Percentiles rank a stretch among this genome's conserved stretches.
phyloP scores from a whole-genome alignment of 108 stramenopile species.

The Cylindrotheca closterium region DNA sequence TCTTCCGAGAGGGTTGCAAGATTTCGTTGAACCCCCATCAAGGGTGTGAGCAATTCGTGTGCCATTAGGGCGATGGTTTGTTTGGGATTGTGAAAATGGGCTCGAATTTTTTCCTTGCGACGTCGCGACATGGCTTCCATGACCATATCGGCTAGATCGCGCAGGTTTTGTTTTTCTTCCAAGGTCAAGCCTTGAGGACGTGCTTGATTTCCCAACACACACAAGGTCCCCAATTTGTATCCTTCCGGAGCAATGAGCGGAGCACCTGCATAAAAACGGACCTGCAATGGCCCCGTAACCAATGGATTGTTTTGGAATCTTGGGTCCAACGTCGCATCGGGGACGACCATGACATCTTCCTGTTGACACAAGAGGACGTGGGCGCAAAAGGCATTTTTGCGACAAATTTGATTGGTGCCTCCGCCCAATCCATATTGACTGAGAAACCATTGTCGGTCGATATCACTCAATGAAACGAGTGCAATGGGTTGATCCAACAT shows the following conservation, averaged over 20 bases:
- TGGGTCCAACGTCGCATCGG: constrained; percentile 61
- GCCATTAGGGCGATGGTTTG: constrained; percentile 57
- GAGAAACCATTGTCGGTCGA: constrained; percentile 77
- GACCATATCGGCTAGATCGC: constrained; percentile 41
- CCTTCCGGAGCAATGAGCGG: constrained; percentile 59
- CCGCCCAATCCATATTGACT: constrained; percentile 47
- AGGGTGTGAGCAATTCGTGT: constrained; percentile 74
- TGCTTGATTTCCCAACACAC: constrained; percentile 54
- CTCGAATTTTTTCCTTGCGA: constrained; percentile 11
- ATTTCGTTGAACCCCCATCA: constrained; percentile 65
- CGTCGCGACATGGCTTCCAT: constrained; percentile 46
- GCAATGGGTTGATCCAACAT: constrained; percentile 66
- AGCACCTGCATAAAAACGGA: constrained; percentile 80
- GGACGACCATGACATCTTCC: constrained; percentile 46
- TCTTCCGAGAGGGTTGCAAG: constrained; percentile 65
- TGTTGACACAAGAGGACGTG: constrained; percentile 45
- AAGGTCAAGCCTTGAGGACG: constrained; percentile 39
- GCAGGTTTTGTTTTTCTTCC: constrained; percentile 50
- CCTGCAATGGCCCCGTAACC: constrained; percentile 57
- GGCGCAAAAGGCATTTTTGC: constrained; percentile 72
- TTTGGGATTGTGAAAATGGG: constrained; percentile 14
- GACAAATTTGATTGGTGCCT: constrained; percentile 41
- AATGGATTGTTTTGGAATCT: constrained; percentile 70
- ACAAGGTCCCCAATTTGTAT: constrained; percentile 59
- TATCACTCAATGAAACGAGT: constrained; percentile 61